Evolutionary conservation across 306 rosid genomes (phyloP), one percentile per base, ranked within the genome.

Genomic region (Prunus mira): DNA sequence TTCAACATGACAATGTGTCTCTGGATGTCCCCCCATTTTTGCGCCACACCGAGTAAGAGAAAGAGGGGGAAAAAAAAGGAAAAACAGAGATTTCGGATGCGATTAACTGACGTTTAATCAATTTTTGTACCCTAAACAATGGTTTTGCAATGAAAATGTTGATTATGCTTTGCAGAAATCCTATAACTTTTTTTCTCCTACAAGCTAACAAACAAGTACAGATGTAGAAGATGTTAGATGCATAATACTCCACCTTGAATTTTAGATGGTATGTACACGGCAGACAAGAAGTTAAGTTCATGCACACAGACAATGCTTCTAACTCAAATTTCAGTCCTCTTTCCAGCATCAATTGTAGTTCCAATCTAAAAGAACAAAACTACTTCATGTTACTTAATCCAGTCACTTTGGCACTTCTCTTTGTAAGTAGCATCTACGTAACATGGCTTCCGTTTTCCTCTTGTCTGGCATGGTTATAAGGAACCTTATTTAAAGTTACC

Each of bases 241-340:
- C 30, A 51, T 24, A 71, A 51, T 24, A 71, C 54, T 63, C 85
- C 83, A 80, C 85, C 80, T 78, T 86, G 87, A 78, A 94, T 82
- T 80, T 90, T 89, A 38, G 92, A 94, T 75, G 97, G 95, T 83
- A 94, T 79, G 82, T 92, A 94, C 77, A 83, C 81, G 18, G 81
- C 83, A 18, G 97, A 82, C 86, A 94, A 82, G 82, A 89, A 94
- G 24, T 96, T 85, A 69, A 94, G 87, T 50, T 84, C 75, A 34
- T 83, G 84, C 62, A 79, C 62, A 79, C 96, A 64, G 97, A 92
- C 50, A 92, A 78, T 50, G 98, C 96, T 88, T 94, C 97, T 56
- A 92, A 85, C 92, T 94, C 98, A 79, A 94, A 94, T 79, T 94
- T 94, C 18, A 92, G 93, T n/a, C 96, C 97, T 49, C 56, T 89